Percentiles rank a stretch among this genome's conserved stretches.
phyloP scores from a whole-genome alignment of 345 rosid species.

The Crucihimalaya himalaica region DNA sequence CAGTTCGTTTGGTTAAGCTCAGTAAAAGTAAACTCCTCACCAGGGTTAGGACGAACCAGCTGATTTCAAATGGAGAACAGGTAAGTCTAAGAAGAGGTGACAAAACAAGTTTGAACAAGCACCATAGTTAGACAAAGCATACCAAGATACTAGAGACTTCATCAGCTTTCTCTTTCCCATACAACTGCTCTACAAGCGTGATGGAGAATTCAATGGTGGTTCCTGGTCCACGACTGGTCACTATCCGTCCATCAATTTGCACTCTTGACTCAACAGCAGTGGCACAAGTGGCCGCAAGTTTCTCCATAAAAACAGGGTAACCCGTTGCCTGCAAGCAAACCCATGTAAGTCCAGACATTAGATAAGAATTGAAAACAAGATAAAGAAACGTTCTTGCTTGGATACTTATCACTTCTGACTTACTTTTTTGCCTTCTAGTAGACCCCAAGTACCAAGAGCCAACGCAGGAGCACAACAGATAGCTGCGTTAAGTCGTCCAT shows the following conservation, averaged over 20 bases:
- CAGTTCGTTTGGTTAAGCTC: constrained; percentile 74
- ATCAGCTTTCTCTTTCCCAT: constrained; percentile 72
- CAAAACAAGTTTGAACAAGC: background rate
- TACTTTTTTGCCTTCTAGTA: constrained; percentile 81
- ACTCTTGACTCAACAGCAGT: constrained; percentile 83
- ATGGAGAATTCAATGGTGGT: constrained; percentile 89
- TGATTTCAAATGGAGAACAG: constrained; percentile 34
- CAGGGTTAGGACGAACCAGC: constrained; percentile 80
- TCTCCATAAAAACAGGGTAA: constrained; percentile 84
- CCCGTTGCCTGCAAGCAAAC: constrained; percentile 71
- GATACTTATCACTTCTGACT: background rate
- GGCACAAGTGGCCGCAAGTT: constrained; percentile 62
- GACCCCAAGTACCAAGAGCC: constrained; percentile 85
- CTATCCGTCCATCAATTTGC: constrained; percentile 67
- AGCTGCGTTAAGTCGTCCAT: constrained; percentile 78
- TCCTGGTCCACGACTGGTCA: constrained; percentile 90
- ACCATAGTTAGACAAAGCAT: constrained; percentile 17
- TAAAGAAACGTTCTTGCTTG: background rate
- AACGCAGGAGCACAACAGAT: constrained; percentile 94
- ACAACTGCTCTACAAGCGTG: constrained; percentile 68
- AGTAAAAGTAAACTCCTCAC: constrained; percentile 66
- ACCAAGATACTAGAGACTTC: constrained; percentile 80
- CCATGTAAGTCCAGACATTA: constrained; percentile 2
- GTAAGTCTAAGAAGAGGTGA: constrained; percentile 1
- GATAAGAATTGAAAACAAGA: background rate